These are phyloP conservation scores for Ophiostoma sp. DNA, from an alignment of 2,329 filamentous ascomycete genomes.

Conservation along the genomic window DNA sequence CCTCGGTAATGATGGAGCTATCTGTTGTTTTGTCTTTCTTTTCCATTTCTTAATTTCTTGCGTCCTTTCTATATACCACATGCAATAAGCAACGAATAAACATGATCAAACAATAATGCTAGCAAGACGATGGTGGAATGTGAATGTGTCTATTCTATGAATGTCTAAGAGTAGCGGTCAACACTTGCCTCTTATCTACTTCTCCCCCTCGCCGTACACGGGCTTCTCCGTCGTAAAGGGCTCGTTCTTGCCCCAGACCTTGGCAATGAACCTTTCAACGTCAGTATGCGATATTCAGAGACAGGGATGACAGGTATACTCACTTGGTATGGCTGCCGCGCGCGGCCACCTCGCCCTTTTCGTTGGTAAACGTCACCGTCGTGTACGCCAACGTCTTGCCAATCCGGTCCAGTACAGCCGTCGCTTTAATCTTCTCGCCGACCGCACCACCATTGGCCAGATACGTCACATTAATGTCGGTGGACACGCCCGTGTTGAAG, in stretches of 20 bases:
- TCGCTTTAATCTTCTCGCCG: slow-evolving; percentile 57
- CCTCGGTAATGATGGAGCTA: not conserved
- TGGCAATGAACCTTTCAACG: slow-evolving; percentile 32
- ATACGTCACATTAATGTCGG: slow-evolving; percentile 67
- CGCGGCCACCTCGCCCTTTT: slow-evolving; percentile 59
- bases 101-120: not conserved
- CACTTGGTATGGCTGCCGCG: slow-evolving; percentile 68
- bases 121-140: not conserved
- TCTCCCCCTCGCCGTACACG: slow-evolving; percentile 29
- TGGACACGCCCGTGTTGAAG: slow-evolving; percentile 64
- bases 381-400: slow-evolving; percentile 66
- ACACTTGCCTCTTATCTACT: not conserved
- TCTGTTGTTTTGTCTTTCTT: not conserved
- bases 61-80: not conserved
- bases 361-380: slow-evolving; percentile 58
- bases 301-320: slow-evolving; percentile 29
- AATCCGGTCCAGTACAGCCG: slow-evolving; percentile 63
- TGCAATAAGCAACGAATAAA: not conserved
- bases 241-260: slow-evolving; percentile 33
- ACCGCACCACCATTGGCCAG: slow-evolving; percentile 58
- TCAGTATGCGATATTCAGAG: not conserved
- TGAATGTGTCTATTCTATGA: slow-evolving; percentile 1
- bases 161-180: not conserved
- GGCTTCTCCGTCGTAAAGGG: slow-evolving; percentile 28
- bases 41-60: not conserved